A percentile compares a stretch with the other conserved stretches of the same genome.
Evolutionary conservation across 2,329 filamentous ascomycete species (phyloP).

Genomic region (Chrysosporium queenslandicum): DNA sequence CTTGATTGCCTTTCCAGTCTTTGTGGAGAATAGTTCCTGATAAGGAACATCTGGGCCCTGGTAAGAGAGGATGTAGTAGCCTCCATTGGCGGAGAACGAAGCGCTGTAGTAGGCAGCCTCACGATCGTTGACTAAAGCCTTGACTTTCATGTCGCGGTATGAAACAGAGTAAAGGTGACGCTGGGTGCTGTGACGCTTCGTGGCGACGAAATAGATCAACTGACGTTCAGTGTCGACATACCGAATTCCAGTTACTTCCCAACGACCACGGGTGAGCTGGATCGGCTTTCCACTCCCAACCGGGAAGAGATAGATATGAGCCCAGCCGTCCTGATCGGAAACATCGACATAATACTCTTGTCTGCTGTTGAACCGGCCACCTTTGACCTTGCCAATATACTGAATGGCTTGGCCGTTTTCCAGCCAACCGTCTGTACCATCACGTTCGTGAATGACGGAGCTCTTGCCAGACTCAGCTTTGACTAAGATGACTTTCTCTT

Average conservation of each 20-base stretch:
- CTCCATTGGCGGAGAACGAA: slow-evolving; percentile 52
- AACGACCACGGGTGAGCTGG: slow-evolving; percentile 54
- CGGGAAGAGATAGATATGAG: slow-evolving; percentile 55
- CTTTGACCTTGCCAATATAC: slow-evolving; percentile 36
- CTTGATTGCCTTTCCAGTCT: slow-evolving; percentile 46
- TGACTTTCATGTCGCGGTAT: slow-evolving; percentile 45
- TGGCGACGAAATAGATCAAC: slow-evolving; percentile 56
- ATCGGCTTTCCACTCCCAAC: slow-evolving; percentile 47
- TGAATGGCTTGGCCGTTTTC: slow-evolving; percentile 41
- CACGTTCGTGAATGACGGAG: slow-evolving; percentile 45
- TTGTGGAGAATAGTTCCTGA: slow-evolving; percentile 53
- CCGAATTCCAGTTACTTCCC: slow-evolving; percentile 53
- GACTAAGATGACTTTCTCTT: slow-evolving; percentile 52
- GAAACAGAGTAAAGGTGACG: slow-evolving; percentile 59
- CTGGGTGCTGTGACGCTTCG: slow-evolving; percentile 56
- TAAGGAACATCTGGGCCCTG: slow-evolving; percentile 58
- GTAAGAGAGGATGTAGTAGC: slow-evolving; percentile 58
- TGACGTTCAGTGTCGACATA: slow-evolving; percentile 49
- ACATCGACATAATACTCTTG: slow-evolving; percentile 54
- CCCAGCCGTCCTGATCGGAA: slow-evolving; percentile 56
- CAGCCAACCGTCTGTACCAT: slow-evolving; percentile 53
- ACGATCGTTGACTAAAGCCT: slow-evolving; percentile 52
- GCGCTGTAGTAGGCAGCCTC: slow-evolving; percentile 52
- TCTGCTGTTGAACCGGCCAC: slow-evolving; percentile 24
- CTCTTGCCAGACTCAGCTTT: slow-evolving; percentile 42